These are phyloP conservation scores for Verticillium albo-atrum DNA, from an alignment of 2,329 filamentous ascomycete species.

Conservation along the genomic window DNA sequence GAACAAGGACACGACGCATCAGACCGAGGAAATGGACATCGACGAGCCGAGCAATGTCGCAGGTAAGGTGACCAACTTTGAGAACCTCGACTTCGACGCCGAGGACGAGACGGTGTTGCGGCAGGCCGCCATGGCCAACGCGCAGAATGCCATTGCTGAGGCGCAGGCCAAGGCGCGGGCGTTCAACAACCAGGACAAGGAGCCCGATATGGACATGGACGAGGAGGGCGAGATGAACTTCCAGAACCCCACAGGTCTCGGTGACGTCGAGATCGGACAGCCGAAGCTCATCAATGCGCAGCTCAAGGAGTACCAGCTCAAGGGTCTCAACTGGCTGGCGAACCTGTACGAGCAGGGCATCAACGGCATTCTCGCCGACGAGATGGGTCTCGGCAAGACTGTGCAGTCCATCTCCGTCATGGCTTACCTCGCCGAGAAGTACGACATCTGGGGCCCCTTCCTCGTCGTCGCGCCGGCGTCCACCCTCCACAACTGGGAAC, in stretches of 20 bases:
- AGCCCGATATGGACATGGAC: conserved; percentile 62
- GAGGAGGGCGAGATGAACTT: conserved; percentile 99
- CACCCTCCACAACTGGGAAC: conserved; percentile 98
- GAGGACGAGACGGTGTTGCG: conserved; percentile 82
- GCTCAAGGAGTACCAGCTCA: conserved; percentile 97
- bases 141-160: conserved; percentile 91
- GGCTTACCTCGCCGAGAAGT: conserved; percentile 94
- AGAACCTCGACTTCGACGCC: conserved; percentile 91
- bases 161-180: conserved; percentile 88
- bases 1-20: conserved; percentile 34
- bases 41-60: conserved; percentile 50
- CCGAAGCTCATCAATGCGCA: conserved; percentile 90
- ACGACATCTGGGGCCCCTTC: conserved; percentile 98
- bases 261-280: conserved; percentile 90
- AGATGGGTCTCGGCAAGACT: conserved; percentile 99
- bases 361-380: conserved; percentile 97
- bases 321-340: conserved; percentile 98
- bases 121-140: conserved; percentile 88
- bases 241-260: conserved; percentile 93
- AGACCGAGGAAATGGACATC: conserved; percentile 41
- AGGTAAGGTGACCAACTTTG: conserved; percentile 84
- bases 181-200: conserved; percentile 67
- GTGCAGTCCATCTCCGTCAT: conserved; percentile 99
- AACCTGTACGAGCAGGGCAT: conserved; percentile 99
- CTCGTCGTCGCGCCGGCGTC: conserved; percentile 94